phyloP scores from a whole-genome alignment of 2,329 filamentous ascomycete species.

The Hypoxylon sp. region DNA sequence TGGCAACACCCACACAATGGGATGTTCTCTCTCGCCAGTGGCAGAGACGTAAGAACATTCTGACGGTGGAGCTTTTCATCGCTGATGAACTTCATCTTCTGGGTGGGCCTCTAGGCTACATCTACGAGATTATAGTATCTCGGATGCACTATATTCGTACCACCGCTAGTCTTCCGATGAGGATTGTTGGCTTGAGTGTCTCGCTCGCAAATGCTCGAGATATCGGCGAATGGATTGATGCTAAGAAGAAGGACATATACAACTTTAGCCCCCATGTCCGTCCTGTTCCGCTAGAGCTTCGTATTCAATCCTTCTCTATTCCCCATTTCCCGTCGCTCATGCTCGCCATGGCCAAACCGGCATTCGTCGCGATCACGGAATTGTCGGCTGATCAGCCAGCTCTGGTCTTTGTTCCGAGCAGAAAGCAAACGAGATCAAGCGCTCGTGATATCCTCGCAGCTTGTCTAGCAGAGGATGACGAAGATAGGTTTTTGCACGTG shows the following conservation, averaged over 20 bases:
- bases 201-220: slow-evolving; percentile 93
- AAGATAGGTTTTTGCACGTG: slow-evolving; percentile 91
- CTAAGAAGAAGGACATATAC: slow-evolving; percentile 97
- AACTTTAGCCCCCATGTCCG: slow-evolving; percentile 96
- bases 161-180: slow-evolving; percentile 83
- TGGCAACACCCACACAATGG: slow-evolving; percentile 95
- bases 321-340: slow-evolving; percentile 98
- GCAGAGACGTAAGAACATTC: slow-evolving; percentile 95
- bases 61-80: slow-evolving; percentile 88
- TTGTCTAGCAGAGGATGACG: slow-evolving; percentile 86
- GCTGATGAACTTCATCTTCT: slow-evolving; percentile 95
- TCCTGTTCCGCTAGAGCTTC: slow-evolving; percentile 87
- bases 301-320: slow-evolving; percentile 94
- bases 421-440: slow-evolving; percentile 90
- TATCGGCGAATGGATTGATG: slow-evolving; percentile 97
- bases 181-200: slow-evolving; percentile 89
- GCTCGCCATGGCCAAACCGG: slow-evolving; percentile 97
- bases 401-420: slow-evolving; percentile 88
- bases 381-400: slow-evolving; percentile 89
- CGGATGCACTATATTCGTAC: slow-evolving; percentile 96
- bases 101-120: slow-evolving; percentile 83
- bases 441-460: slow-evolving; percentile 88
- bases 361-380: slow-evolving; percentile 87
- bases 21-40: slow-evolving; percentile 95
- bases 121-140: slow-evolving; percentile 97